These are phyloP conservation scores for Asterophora parasitica DNA, from an alignment of 768 basidiomycete species.

Conservation along the genomic window DNA sequence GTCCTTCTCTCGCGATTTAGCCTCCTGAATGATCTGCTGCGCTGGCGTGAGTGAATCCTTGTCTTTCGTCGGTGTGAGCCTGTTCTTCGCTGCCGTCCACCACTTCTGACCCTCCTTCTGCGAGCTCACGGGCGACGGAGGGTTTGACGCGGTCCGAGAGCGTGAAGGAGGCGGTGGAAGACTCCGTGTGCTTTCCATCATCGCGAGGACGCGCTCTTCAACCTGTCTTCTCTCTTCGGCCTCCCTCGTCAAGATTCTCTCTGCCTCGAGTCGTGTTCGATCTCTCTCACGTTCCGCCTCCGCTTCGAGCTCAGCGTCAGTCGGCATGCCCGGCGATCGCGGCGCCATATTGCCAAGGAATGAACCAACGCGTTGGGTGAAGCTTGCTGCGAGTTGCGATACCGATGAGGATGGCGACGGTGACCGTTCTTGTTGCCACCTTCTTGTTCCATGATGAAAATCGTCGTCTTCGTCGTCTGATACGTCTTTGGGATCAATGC, in stretches of 20 bases:
- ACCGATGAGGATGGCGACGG: slow-evolving; percentile 69
- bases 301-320: slow-evolving; percentile 78
- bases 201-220: slow-evolving; percentile 73
- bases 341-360: slow-evolving; percentile 53
- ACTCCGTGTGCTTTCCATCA: slow-evolving; percentile 51
- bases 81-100: slow-evolving; percentile 75
- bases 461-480: slow-evolving; percentile 40
- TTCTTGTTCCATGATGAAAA: slow-evolving; percentile 22
- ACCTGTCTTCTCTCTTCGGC: slow-evolving; percentile 61
- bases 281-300: slow-evolving; percentile 78
- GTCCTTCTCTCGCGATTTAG: slow-evolving; percentile 63
- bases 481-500: slow-evolving; percentile 46
- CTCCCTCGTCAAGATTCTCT: slow-evolving; percentile 68
- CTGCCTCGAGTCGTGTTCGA: slow-evolving; percentile 69
- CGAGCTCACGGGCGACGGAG: slow-evolving; percentile 60
- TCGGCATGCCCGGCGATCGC: slow-evolving; percentile 41
- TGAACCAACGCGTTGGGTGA: slow-evolving; percentile 70
- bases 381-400: slow-evolving; percentile 65
- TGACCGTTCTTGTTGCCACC: slow-evolving; percentile 33
- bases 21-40: slow-evolving; percentile 74
- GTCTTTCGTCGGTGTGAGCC: slow-evolving; percentile 74
- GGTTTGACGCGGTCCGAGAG: slow-evolving; percentile 48
- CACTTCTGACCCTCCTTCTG: slow-evolving; percentile 61
- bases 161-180: slow-evolving; percentile 59
- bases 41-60: slow-evolving; percentile 75